Evolutionary conservation across 352 stramenopile genomes (phyloP).

Genomic region (Phytophthora podocarpi): DNA sequence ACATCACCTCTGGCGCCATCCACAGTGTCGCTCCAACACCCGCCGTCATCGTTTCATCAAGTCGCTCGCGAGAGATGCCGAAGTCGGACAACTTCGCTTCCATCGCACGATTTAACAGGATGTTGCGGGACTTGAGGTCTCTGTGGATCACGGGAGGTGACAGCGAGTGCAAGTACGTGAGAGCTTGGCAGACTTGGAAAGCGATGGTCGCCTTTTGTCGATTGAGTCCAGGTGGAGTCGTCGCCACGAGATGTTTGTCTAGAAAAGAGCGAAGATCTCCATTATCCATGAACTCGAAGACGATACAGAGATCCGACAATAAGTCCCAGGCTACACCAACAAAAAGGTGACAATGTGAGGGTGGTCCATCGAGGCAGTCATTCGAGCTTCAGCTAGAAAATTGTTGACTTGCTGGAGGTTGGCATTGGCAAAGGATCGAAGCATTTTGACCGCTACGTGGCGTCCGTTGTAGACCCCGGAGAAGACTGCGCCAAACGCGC

Average conservation of each 20-base stretch:
- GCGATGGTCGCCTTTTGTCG: constrained; percentile 26
- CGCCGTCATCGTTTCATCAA: constrained; percentile 27
- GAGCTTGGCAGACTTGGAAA: constrained; percentile 35
- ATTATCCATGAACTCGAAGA: constrained; percentile 50
- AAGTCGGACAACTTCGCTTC: constrained; percentile 37
- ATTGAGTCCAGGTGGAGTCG: too few relatives aligned
- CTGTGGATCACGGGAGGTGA: constrained; percentile 40
- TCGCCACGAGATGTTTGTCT: too few relatives aligned
- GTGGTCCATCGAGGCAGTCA: constrained; percentile 34
- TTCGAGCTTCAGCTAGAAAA: constrained; percentile 41
- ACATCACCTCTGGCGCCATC: constrained; percentile 18
- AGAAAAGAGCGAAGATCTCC: constrained; percentile 44
- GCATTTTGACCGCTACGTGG: not conserved
- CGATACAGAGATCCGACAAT: constrained; percentile 36
- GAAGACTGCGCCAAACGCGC: constrained; percentile 37
- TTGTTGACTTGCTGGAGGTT: constrained; percentile 21
- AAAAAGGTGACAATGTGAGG: constrained; percentile 35
- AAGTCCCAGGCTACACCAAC: constrained; percentile 41
- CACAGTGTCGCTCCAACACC: constrained; percentile 26
- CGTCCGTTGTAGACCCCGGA: not conserved
- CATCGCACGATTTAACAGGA: constrained; percentile 35
- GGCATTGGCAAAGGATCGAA: constrained; percentile 5
- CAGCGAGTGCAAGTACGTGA: constrained; percentile 27
- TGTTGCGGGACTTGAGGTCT: constrained; percentile 59
- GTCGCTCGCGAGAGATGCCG: constrained; percentile 20